Evolutionary conservation across 768 basidiomycete genomes (phyloP), one percentile per base, ranked within the genome.

Genomic region (Pleurotus eryngii): DNA sequence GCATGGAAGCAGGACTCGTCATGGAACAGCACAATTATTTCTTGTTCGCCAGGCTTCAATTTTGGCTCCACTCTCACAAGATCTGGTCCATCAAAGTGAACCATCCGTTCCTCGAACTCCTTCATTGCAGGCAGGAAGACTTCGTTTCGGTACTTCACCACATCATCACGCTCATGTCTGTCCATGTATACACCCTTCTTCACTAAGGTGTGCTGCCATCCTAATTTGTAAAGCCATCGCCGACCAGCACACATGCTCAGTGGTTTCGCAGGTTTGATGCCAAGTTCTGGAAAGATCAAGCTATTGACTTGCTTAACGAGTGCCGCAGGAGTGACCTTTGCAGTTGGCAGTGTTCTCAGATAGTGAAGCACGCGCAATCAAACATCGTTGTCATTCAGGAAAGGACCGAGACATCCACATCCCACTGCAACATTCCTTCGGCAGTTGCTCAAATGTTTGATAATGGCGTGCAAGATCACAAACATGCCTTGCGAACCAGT

Each of bases 171-270:
- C 60, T 77, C 71, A 59, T 76, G 68, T 4, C 74, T 74, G 67
- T 75, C 74, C 50, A 70, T 64, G 60, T 68, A 75, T 14, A 75
- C 68, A 0, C 76, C 75, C 40, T 72, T 73, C 17, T 62, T 60
- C 0, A 64, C 42, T 4, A 65, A 20, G 6, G 64, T 68, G 48
- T 65, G 65, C 1, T 62, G 22, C 67, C 71, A 77, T 0, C 65
- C 69, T 3, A 79, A 56, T 40, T 67, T 65, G 3, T 63, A 50
- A 40, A 81, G 63, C 77, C 80, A 80, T 1, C 60, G 59, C 9
- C 61, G 51, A 15, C 76, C 78, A 0, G 74, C 80, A 12, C 66
- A 49, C 3, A 59, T 61, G 55, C 66, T 59, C 5, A 74, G 58
- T 0, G 68, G 70, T 7, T 56, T 57, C 20, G 61, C 66, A 0